Base-by-base conservation (phyloP, 257 asterid genomes). In the Gentiana macrophylla region DNA sequence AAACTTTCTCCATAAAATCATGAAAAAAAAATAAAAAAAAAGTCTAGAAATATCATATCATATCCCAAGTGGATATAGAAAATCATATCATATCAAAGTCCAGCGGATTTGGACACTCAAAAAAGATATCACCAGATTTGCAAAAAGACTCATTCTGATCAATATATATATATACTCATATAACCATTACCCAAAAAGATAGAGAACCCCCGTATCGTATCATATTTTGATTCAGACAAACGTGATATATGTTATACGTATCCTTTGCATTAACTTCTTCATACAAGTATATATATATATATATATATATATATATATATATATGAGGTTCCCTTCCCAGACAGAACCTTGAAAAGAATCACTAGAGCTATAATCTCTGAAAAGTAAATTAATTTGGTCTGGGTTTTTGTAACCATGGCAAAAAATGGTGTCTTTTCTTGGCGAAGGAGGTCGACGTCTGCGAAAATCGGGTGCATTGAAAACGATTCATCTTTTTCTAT, bases 91-190 rank as follows among this genome's bases (percentile, higher is more conserved):
- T 57, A 69, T 57, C 66, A 62, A 57, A 50, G 43, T 50, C 71
- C 62, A 57, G 54, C 68, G 61, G 64, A 57, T 53, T 62, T 56
- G 54, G 59, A 57, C 62, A 57, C 68, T 43, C 45, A 57, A 69
- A 47, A 58, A 43, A 69, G 69, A 69, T 69, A 62, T 69, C 45
- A 59, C 65, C 65, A 69, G 69, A 69, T 69, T 69, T 69, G 2
- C 8, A 61, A 69, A 69, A 24, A 24, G 24, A 24, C 24, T 24
- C 24, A 24, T 24, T 24, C 24, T 56, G 50, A 52, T 63, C 69
- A 35, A 4, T 38, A 5, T 62, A 49, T 10, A 62, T 49, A 52
- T 50, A 49, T 56, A 48, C 41, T 52, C 57, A 56, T 50, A 43
- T 61, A 44, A 57, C 51, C 37, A 62, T 45, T 47, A 13, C 69